These are phyloP conservation scores for Exutisphaerella laricina DNA, from an alignment of 2,329 filamentous ascomycete genomes.

Conservation along the genomic window DNA sequence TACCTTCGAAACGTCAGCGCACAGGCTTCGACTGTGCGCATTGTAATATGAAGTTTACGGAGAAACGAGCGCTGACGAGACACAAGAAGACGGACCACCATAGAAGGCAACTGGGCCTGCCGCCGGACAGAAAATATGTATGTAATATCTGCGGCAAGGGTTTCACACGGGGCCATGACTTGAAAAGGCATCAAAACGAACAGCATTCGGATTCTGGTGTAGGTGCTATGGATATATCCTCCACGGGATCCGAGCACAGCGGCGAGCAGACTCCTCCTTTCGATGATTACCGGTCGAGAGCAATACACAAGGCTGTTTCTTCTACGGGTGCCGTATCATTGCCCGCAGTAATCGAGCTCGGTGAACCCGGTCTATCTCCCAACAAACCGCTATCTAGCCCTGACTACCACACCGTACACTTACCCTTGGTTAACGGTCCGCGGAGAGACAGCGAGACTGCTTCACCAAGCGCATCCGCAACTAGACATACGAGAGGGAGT, in stretches of 20 bases:
- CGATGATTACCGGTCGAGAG: neutral
- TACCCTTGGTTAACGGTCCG: neutral
- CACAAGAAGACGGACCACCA: constrained; percentile 26
- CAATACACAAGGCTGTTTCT: neutral
- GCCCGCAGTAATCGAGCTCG: neutral
- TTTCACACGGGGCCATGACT: constrained; percentile 26
- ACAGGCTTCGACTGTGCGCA: constrained; percentile 14
- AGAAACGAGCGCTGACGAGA: constrained; percentile 25
- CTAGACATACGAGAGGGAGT: neutral
- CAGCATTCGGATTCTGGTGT: constrained; percentile 15
- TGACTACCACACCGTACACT: neutral
- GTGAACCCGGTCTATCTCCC: neutral
- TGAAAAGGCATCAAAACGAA: constrained; percentile 25
- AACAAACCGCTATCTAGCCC: neutral
- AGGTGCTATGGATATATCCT: constrained; percentile 2
- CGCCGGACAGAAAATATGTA: constrained; percentile 22
- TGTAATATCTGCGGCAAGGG: constrained; percentile 22
- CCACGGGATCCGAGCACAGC: constrained; percentile 7
- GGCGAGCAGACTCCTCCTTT: neutral
- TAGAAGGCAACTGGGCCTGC: constrained; percentile 21
- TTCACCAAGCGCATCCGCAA: neutral
- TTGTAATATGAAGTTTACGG: constrained; percentile 23
- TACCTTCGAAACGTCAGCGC: constrained; percentile 14
- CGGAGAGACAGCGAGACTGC: neutral
- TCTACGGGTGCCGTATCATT: neutral